These are phyloP conservation scores for Cafeteria roenbergensis DNA, from an alignment of 108 stramenopile genomes.

Conservation along the genomic window DNA sequence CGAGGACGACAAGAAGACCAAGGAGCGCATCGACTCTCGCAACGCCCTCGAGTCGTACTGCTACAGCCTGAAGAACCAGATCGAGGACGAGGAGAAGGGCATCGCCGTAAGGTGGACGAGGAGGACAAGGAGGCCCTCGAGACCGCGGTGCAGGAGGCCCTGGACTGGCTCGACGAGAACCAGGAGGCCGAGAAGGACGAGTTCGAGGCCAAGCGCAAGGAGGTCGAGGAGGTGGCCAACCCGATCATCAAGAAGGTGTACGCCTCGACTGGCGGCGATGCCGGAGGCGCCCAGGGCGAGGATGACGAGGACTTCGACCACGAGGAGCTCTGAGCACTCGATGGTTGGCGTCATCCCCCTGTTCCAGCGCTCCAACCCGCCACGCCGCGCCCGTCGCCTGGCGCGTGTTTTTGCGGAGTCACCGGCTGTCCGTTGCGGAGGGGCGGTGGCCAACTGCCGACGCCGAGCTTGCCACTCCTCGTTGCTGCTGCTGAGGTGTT, in stretches of 20 bases:
- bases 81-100: conserved; percentile 72
- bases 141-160: conserved; percentile 63
- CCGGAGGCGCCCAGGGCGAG: conserved; percentile 50
- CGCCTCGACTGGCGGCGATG: conserved; percentile 29
- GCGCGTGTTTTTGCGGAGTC: no score
- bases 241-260: conserved; percentile 70
- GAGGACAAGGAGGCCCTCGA: conserved; percentile 69
- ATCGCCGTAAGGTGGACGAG: conserved; percentile 51
- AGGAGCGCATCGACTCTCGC: conserved; percentile 65
- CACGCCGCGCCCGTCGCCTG: no score
- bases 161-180: conserved; percentile 86
- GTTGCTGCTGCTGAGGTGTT: no score
- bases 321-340: no score
- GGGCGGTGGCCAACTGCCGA: no score
- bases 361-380: no score
- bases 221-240: conserved; percentile 71
- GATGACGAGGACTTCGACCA: no score
- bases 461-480: no score
- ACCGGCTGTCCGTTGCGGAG: no score
- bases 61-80: conserved; percentile 68
- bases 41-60: conserved; percentile 79
- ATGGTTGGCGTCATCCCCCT: no score
- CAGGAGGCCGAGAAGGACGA: conserved; percentile 76
- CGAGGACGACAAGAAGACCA: conserved; percentile 65
- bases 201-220: conserved; percentile 61